phyloP scores from a whole-genome alignment of 257 asterid genomes.

The Salvia hispanica region DNA sequence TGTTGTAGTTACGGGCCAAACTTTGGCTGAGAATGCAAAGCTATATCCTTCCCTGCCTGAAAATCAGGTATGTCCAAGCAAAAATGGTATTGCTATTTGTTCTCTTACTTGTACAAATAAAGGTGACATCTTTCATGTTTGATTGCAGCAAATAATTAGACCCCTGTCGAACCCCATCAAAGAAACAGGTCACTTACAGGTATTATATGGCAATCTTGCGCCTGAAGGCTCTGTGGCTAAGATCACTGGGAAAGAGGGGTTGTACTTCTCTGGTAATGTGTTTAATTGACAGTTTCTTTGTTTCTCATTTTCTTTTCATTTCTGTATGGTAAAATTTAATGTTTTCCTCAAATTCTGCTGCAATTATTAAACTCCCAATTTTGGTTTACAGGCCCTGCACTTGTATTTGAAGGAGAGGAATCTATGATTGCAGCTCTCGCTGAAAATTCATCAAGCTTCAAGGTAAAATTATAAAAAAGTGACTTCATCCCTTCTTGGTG shows the following conservation, averaged over 20 bases:
- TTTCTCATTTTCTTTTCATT: background rate
- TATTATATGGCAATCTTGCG: conserved; percentile 89
- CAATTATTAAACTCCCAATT: background rate
- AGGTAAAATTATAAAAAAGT: conserved; percentile 44
- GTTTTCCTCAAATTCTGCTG: background rate
- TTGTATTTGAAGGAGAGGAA: conserved; percentile 97
- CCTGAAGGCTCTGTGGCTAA: conserved; percentile 99
- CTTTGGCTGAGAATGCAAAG: conserved; percentile 91
- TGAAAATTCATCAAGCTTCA: conserved; percentile 74
- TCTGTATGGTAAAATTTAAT: background rate
- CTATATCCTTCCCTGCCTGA: conserved; percentile 74
- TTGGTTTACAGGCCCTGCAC: conserved; percentile 71
- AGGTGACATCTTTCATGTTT: conserved; percentile 25
- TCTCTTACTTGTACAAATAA: conserved; percentile 25
- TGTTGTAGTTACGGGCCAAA: conserved; percentile 79
- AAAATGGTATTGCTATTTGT: conserved; percentile 19
- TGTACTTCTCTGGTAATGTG: conserved; percentile 76
- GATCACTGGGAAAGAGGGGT: conserved; percentile 97
- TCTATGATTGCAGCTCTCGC: conserved; percentile 84
- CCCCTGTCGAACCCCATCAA: conserved; percentile 88
- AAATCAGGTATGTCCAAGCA: conserved; percentile 65
- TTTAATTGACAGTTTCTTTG: background rate
- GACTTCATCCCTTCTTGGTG: background rate
- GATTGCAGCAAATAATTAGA: conserved; percentile 83
- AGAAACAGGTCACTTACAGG: conserved; percentile 89